Evolutionary conservation across 345 rosid genomes (phyloP).

Genomic region (Salix koriyanagi): DNA sequence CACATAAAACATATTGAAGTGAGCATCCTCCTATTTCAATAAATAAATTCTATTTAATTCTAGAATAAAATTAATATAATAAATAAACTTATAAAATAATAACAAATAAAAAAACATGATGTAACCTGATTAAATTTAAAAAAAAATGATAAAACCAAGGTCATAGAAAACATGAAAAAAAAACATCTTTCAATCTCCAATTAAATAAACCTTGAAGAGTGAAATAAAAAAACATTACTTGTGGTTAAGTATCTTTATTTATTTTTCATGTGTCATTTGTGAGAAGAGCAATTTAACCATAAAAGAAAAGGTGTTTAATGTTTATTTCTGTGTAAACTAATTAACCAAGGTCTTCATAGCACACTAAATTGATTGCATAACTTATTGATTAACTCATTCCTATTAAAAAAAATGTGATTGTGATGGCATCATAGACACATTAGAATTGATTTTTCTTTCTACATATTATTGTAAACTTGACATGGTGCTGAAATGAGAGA

Average conservation of each 20-base stretch:
- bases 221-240: no score
- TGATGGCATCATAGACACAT: background rate
- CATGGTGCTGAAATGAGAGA: slow-evolving; percentile 66
- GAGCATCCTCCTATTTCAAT: no score
- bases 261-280: background rate
- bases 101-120: no score
- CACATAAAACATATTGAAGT: no score
- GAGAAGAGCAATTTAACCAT: background rate
- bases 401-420: slow-evolving; percentile 3
- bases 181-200: no score
- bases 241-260: background rate
- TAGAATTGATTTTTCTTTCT: slow-evolving; percentile 21
- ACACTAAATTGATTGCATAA: background rate
- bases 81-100: no score
- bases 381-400: background rate
- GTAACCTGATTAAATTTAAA: no score
- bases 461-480: slow-evolving; percentile 81
- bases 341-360: background rate
- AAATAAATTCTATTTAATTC: no score
- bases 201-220: no score
- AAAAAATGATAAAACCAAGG: no score
- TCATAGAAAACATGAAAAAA: no score
- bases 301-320: background rate
- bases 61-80: no score
- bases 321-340: background rate